Conservation (phyloP, 2,329 filamentous ascomycete genomes). For the Alternaria conjuncta region DNA sequence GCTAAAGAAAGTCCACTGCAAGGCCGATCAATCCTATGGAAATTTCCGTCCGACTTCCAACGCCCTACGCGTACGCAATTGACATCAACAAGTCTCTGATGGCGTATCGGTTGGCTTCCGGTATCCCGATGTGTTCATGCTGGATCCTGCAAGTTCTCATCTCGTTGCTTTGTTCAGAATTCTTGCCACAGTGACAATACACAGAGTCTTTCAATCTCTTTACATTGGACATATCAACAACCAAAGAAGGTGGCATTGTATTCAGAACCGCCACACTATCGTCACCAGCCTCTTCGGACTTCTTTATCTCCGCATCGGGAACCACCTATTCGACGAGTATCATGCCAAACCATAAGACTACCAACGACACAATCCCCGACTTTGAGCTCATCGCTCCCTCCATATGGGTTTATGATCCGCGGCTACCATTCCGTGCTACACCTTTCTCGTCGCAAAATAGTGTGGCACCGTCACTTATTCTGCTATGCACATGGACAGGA, state of each 20-base stretch:
- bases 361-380: conserved; percentile 9
- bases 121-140: neutral
- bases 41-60: neutral
- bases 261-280: neutral
- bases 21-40: neutral
- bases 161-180: neutral
- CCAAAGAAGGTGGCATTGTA: neutral
- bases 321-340: neutral
- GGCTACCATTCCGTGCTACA: neutral
- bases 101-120: neutral
- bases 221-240: neutral
- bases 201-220: neutral
- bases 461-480: conserved; percentile 26
- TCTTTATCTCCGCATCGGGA: neutral
- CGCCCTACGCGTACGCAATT: neutral
- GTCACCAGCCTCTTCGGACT: neutral
- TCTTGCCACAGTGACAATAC: neutral
- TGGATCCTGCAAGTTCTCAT: neutral
- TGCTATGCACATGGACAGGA: conserved; percentile 40
- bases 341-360: conserved; percentile 1
- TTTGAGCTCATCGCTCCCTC: conserved; percentile 25
- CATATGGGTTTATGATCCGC: conserved; percentile 19
- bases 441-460: neutral
- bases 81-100: neutral
- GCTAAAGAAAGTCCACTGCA: neutral